Evolutionary conservation across 2,329 filamentous ascomycete genomes (phyloP).

Genomic region (Diaporthe citriasiana): DNA sequence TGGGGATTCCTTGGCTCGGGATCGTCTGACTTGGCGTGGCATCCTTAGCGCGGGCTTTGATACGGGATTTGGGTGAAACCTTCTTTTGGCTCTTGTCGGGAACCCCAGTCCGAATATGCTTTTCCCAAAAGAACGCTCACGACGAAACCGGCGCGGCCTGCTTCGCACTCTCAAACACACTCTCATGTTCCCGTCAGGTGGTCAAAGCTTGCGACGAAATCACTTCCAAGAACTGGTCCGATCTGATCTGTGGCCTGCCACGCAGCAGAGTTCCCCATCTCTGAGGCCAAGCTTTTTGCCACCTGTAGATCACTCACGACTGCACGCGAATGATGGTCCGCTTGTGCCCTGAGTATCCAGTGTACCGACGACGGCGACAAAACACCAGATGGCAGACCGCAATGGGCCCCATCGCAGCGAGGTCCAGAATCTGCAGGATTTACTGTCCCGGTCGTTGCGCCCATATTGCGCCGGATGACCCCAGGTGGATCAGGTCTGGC

Average conservation of each 20-base stretch:
- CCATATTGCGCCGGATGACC: background rate
- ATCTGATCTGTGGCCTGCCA: slow-evolving; percentile 19
- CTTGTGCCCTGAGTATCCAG: background rate
- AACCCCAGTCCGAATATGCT: slow-evolving; percentile 13
- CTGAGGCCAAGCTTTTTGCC: slow-evolving; percentile 29
- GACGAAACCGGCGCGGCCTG: slow-evolving; percentile 1
- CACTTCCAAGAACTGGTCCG: slow-evolving; percentile 31
- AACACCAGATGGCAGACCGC: background rate
- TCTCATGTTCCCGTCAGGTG: slow-evolving; percentile 21
- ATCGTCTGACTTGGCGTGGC: slow-evolving; percentile 36
- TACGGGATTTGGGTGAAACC: slow-evolving; percentile 39
- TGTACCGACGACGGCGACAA: slow-evolving; percentile 3
- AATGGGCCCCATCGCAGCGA: background rate
- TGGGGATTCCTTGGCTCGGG: slow-evolving; percentile 34
- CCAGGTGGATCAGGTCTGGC: background rate
- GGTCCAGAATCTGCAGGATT: background rate
- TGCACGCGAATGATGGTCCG: slow-evolving; percentile 6
- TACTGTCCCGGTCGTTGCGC: background rate
- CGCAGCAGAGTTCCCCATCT: slow-evolving; percentile 8
- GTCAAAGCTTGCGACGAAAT: slow-evolving; percentile 30
- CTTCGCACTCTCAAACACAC: slow-evolving; percentile 28
- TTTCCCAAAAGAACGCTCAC: slow-evolving; percentile 5
- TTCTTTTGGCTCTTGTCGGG: slow-evolving; percentile 31
- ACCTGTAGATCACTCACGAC: slow-evolving; percentile 23
- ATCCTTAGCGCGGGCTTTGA: slow-evolving; percentile 37